Evolutionary conservation across 768 basidiomycete species (phyloP).

Genomic region (Asterophora parasitica): DNA sequence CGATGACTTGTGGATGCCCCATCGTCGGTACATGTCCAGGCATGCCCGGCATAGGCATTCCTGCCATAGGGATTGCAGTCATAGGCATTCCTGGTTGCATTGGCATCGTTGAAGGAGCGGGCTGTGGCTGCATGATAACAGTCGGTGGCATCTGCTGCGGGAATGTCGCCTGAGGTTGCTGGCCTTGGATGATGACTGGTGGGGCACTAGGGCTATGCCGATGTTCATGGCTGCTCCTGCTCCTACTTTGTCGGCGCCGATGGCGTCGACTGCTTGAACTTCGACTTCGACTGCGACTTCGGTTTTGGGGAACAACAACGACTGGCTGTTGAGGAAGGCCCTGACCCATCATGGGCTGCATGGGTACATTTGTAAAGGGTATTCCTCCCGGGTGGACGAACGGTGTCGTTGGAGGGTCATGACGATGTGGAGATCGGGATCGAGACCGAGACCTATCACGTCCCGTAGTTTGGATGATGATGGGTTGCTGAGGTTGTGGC

Average conservation of each 20-base stretch:
- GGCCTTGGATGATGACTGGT: background rate
- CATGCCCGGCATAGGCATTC: background rate
- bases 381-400: background rate
- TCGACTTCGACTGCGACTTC: slow-evolving; percentile 2
- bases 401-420: no score
- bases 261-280: background rate
- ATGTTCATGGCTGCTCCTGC: background rate
- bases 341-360: background rate
- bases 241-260: background rate
- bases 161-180: background rate
- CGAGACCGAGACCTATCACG: slow-evolving; percentile 1
- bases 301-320: background rate
- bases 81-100: background rate
- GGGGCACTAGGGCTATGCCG: background rate
- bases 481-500: background rate
- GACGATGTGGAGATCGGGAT: background rate
- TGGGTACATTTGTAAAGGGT: background rate
- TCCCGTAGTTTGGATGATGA: slow-evolving; percentile 3
- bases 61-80: no score
- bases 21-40: no score
- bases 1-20: background rate
- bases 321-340: background rate
- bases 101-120: slow-evolving; percentile 1
- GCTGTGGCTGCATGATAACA: background rate
- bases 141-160: background rate